Evolutionary conservation across 192 early-diverging fungal genomes (phyloP), one percentile per base, ranked within the genome.

Genomic region (Globomyces pollinis-pini): DNA sequence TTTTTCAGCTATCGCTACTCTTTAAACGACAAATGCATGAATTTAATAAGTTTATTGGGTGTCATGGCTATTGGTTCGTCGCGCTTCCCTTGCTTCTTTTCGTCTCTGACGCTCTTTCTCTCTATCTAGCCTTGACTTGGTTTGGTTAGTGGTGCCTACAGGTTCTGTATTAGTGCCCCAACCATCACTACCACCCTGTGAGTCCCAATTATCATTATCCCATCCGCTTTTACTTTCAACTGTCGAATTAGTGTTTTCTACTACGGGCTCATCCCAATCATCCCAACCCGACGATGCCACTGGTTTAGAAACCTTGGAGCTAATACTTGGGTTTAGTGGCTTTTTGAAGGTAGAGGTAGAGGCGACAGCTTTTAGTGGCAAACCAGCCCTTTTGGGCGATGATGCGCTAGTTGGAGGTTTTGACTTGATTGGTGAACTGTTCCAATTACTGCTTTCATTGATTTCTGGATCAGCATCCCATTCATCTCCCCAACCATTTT

Each of bases 181-280:
- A 56, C 30, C 69, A 53, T 5, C 68, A 69, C 38, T 70, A 73
- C 13, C 38, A 16, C 18, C 15, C n/a, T n/a, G n/a, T n/a, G n/a
- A n/a, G n/a, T n/a, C n/a, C n/a, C n/a, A n/a, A n/a, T n/a, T n/a
- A 3, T 42, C 41, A 3, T 42, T 42, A 11, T 18, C 41, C 11
- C 11, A 16, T n/a, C 3, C 41, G 11, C 18, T 42, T 42, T 42
- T 42, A 42, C 15, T 9, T 42, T n/a, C 41, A 42, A 3, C n/a
- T 12, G 41, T 18, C 41, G 15, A 42, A 42, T 42, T 18, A 16
- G 3, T n/a, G n/a, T 42, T 42, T n/a, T n/a, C n/a, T n/a, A n/a
- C n/a, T n/a, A n/a, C n/a, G n/a, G n/a, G n/a, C n/a, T n/a, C n/a
- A 36, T 36, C 35, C 45, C 45, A 49, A 23, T 49, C 45, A 49